phyloP scores from a whole-genome alignment of 371 early-diverging fungal genomes.

The Syncephalastrum monosporum region DNA sequence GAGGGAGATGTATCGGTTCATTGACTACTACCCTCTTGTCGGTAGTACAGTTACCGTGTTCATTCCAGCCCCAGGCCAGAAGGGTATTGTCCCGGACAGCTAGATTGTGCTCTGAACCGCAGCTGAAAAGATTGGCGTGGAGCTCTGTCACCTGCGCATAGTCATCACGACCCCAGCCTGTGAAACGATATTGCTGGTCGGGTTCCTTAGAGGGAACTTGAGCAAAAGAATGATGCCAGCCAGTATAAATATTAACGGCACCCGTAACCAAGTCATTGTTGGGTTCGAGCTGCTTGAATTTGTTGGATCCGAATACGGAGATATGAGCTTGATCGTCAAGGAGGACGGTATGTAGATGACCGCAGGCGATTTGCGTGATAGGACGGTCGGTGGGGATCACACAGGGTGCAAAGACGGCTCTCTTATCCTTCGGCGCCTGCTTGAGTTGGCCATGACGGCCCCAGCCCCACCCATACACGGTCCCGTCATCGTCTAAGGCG shows the following conservation, averaged over 20 bases:
- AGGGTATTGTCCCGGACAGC: conserved; percentile 48
- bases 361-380: conserved; percentile 46
- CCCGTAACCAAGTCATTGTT: neutral
- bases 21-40: conserved; percentile 26
- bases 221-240: conserved; percentile 75
- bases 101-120: conserved; percentile 82
- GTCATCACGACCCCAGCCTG: conserved; percentile 71
- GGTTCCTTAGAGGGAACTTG: conserved; percentile 23
- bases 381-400: neutral
- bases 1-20: neutral
- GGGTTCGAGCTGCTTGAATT: conserved; percentile 58
- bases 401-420: conserved; percentile 23
- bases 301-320: conserved; percentile 62
- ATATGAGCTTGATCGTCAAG: conserved; percentile 44
- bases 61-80: conserved; percentile 91
- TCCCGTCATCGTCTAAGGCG: conserved; percentile 38
- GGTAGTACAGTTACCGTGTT: conserved; percentile 83
- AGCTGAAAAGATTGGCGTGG: conserved; percentile 42
- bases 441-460: conserved; percentile 57
- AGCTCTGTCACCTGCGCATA: conserved; percentile 52
- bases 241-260: conserved; percentile 48
- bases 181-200: conserved; percentile 13
- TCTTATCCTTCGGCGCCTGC: conserved; percentile 23
- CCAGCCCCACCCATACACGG: conserved; percentile 61
- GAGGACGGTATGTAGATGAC: conserved; percentile 53